Evolutionary conservation across 129 eudicot genomes (phyloP), one percentile per base, ranked within the genome.

Genomic region (Ambrosia trifida): DNA sequence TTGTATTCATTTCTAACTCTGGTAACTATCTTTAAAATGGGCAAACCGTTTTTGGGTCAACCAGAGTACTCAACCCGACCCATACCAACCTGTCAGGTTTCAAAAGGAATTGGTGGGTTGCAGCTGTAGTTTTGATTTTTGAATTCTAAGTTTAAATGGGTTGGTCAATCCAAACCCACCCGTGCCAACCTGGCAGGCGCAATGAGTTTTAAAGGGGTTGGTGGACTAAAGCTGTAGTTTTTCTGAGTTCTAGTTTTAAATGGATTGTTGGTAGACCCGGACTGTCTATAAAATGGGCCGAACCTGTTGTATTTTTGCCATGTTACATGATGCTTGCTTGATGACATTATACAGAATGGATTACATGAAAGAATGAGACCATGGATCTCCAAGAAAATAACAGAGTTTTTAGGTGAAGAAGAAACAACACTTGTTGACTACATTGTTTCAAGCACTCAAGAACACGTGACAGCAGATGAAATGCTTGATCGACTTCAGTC

Each of bases 301-400:
- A 24, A 56, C 62, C 16, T 56, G 30, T 24, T 7, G 11, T 24
- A 14, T 3, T 1, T 56, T 5, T 53, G 32, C 18, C 32, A 19
- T 9, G 11, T 41, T 35, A 52, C 33, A 11, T 20, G 13, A 5
- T 77, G 54, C 45, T 38, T 45, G 40, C 53, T 47, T 13, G 12
- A 40, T 43, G 44, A 38, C 19, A 6, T 33, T 64, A 45, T 50
- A 65, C 87, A 95, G 99, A 87, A 95, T 72, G 81, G 77, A 56
- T 81, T 95, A 76, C 97, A 95, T 54, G 97, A 95, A 63, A 84
- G 85, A 76, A 87, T 95, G 97, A 95, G 93, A 68, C 97, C 99
- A 0, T 95, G 99, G 99, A 87, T 90, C 53, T 87, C 96, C 8
- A 95, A 95, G 91, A 95, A 95, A 87, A 89, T 95, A 19, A 86